phyloP scores from a whole-genome alignment of 2,329 filamentous ascomycete species.

The Fusarium sambucinum region DNA sequence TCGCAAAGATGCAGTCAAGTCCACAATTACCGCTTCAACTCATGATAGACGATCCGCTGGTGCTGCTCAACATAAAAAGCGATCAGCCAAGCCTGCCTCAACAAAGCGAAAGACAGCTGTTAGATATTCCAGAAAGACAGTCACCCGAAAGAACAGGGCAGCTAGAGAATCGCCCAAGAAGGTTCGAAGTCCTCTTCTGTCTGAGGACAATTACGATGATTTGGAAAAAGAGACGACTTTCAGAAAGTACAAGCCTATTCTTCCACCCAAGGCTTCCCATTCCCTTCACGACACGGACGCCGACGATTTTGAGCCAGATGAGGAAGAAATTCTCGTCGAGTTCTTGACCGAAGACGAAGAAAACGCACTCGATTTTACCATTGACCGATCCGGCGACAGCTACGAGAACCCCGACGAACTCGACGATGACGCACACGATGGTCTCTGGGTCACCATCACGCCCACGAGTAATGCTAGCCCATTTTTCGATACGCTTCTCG shows the following conservation, averaged over 20 bases:
- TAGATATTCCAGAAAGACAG: conserved; percentile 14
- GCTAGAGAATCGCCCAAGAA: conserved; percentile 24
- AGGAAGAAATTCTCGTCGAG: conserved; percentile 38
- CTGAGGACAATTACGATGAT: conserved; percentile 26
- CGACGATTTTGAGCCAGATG: conserved; percentile 14
- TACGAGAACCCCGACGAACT: conserved; percentile 31
- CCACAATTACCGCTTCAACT: conserved; percentile 21
- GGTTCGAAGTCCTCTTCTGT: conserved; percentile 32
- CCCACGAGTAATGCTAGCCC: conserved; percentile 90
- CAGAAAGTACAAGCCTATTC: conserved; percentile 20
- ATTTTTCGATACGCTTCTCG: conserved; percentile 96
- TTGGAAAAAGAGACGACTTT: conserved; percentile 12
- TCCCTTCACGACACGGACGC: conserved; percentile 1
- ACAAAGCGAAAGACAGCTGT: conserved; percentile 26
- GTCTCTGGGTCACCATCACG: conserved; percentile 96
- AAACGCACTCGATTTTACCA: conserved; percentile 41
- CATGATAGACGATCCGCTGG: conserved; percentile 31
- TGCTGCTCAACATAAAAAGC: conserved; percentile 8
- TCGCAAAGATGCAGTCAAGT: conserved; percentile 22
- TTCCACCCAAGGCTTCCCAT: conserved; percentile 20
- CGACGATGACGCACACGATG: conserved; percentile 65
- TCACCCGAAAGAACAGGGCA: conserved; percentile 19
- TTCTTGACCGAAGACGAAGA: conserved; percentile 47
- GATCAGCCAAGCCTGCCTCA: conserved; percentile 16
- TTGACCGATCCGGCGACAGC: conserved; percentile 42